Conservation (phyloP, 139 green algal genomes). For the Eudorina sp. region DNA sequence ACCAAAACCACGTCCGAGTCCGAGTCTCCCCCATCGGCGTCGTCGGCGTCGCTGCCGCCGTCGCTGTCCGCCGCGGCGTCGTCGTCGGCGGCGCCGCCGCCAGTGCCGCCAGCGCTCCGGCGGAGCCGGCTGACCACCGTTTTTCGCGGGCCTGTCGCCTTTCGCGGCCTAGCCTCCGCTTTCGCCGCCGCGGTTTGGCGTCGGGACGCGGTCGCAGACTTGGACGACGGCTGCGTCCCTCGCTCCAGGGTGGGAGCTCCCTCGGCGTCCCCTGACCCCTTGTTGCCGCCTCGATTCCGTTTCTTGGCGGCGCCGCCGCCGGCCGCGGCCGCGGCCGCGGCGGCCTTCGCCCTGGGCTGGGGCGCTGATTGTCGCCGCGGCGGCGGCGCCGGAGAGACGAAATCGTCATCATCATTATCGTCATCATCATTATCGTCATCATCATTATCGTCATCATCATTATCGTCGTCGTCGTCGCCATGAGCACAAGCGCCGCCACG, state of each 20-base stretch:
- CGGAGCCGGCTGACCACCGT: too few species aligned
- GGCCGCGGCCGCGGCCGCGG: neutral
- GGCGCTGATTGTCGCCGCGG: neutral
- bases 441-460: neutral
- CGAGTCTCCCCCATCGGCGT: neutral
- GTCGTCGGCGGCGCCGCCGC: neutral
- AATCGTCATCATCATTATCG: neutral
- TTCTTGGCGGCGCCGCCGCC: too few species aligned
- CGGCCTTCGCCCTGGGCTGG: neutral
- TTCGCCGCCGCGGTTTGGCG: too few species aligned
- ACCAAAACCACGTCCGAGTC: constrained; percentile 24
- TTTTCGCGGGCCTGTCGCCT: too few species aligned
- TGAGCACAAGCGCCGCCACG: neutral
- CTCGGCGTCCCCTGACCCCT: too few species aligned
- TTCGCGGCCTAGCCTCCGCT: too few species aligned
- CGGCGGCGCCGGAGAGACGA: neutral
- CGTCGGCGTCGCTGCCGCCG: neutral
- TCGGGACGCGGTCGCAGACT: too few species aligned
- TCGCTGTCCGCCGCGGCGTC: too few species aligned
- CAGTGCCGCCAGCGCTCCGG: neutral
- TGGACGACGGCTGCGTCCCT: too few species aligned
- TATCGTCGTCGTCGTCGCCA: neutral
- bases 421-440: neutral
- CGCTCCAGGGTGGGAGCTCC: too few species aligned
- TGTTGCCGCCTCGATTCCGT: too few species aligned